Base-by-base conservation (phyloP, 768 basidiomycete genomes). In the Butyriboletus loyo region DNA sequence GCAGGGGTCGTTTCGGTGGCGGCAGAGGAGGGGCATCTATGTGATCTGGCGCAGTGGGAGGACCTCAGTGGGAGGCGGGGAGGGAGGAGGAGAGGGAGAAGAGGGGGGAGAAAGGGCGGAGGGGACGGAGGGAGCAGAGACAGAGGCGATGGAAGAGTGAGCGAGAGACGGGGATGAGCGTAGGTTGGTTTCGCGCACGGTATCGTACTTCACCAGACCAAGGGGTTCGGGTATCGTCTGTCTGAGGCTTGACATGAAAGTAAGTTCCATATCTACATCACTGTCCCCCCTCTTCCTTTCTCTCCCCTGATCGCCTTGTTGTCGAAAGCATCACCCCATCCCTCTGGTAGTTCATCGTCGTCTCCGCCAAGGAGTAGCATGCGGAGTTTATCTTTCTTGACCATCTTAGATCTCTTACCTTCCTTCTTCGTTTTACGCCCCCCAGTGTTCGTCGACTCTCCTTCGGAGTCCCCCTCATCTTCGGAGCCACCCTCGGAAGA, bases 241-340 rank as follows among this genome's bases (percentile, higher is more conserved):
- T 51, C 77, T 84, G 35, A 98, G 73, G 5, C 86, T 96, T 2
- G 97, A 91, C 15, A 82, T 85, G 69, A 99, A 98, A 0, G 96
- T 98, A 63, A 99, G 88, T 72, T 98, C 87, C 89, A 99, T 89
- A 52, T 94, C 92, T 9, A 85, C 79, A 59, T 86, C 84, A 39
- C 70, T 46, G 4, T 53, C 56, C 9, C 55, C 75, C 36, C 70
- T 21, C 50, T 52, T 6, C 43, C 32, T 9, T 40, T 54, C 10
- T 25, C 31, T 14, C 19, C 39, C 30, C 49, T 58, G 30, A 27
- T 54, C 3, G 35, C 30, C 30, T 65, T 60, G 37, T 54, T 45
- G 27, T 62, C 65, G 28, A 67, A 75, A 3, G 70, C 72, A 24
- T 74, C 73, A 36, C 82, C 82, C 92, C 94, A 93, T 10, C 92